phyloP scores from a whole-genome alignment of 2,329 filamentous ascomycete genomes.

The Aspergillus quadricinctus region DNA sequence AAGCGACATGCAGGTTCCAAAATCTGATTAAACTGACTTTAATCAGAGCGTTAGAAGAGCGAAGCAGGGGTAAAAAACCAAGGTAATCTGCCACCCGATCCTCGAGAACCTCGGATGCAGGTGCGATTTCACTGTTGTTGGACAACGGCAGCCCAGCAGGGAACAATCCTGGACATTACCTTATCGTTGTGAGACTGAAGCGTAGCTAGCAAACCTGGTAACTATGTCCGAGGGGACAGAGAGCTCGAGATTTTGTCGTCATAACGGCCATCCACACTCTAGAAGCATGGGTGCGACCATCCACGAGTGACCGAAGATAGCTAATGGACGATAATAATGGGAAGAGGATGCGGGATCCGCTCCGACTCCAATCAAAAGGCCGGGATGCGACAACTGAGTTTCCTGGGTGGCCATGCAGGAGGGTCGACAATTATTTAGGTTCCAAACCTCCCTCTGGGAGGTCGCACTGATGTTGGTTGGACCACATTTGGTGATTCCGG shows the following conservation, averaged over 20 bases:
- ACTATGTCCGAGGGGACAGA: neutral
- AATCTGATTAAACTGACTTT: neutral
- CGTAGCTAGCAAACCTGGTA: neutral
- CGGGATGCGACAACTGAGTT: constrained; percentile 4
- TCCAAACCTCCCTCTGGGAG: neutral
- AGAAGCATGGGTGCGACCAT: constrained; percentile 10
- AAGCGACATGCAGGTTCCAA: neutral
- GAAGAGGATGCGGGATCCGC: neutral
- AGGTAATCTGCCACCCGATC: neutral
- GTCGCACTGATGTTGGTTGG: neutral
- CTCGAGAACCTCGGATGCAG: neutral
- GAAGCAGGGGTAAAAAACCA: neutral
- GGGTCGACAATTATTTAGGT: neutral
- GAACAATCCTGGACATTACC: neutral
- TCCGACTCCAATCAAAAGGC: constrained; percentile 1
- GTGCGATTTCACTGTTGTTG: neutral
- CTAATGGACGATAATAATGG: neutral
- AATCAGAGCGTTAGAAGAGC: neutral
- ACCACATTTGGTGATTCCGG: neutral
- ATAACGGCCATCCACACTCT: neutral
- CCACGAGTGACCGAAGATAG: constrained; percentile 3
- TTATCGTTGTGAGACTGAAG: neutral
- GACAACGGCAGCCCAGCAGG: neutral
- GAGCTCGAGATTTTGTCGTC: neutral
- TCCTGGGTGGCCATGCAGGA: constrained; percentile 6